These are phyloP conservation scores for Venturia pyrina DNA, from an alignment of 2,329 filamentous ascomycete species.

Conservation along the genomic window DNA sequence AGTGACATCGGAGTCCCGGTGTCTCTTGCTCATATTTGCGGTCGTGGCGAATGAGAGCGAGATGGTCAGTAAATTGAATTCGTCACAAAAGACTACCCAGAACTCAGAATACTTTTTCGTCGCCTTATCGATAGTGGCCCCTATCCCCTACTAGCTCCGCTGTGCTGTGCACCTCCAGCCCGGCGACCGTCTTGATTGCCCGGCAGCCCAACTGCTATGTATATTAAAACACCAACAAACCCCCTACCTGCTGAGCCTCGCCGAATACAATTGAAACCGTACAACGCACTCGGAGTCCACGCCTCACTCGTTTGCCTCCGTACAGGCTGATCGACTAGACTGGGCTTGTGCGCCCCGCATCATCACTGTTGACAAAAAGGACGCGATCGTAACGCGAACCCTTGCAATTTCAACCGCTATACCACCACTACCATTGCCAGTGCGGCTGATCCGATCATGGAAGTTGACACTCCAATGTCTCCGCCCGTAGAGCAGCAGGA, in stretches of 20 bases:
- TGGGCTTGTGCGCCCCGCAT: slow-evolving; percentile 14
- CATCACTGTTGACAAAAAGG: background rate
- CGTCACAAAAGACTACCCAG: background rate
- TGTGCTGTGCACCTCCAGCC: background rate
- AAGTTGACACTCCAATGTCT: slow-evolving; percentile 8
- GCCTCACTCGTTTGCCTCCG: background rate
- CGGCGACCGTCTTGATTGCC: background rate
- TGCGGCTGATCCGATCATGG: slow-evolving; percentile 1
- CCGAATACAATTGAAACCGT: background rate
- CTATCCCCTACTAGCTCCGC: background rate
- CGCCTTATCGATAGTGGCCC: background rate
- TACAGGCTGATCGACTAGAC: background rate
- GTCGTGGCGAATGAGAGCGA: background rate
- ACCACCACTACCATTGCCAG: background rate
- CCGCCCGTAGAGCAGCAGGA: background rate
- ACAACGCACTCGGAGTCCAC: background rate
- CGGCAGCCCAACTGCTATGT: background rate
- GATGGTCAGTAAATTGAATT: background rate
- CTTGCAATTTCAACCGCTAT: background rate
- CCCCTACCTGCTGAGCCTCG: background rate
- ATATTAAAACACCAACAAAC: background rate
- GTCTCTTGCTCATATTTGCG: slow-evolving; percentile 48
- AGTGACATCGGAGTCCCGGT: slow-evolving; percentile 39
- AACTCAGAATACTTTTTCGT: background rate
- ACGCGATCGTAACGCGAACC: slow-evolving; percentile 6